Conservation (phyloP, 164 flowering plant species). For the Vitis vinifera region ASM3070453v1 NC_081808.1:14711001-14711500, state of each 20-base stretch:
- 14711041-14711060: conserved; percentile 41
- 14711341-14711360: no score
- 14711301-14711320: conserved; percentile 44
- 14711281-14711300: conserved; percentile 65
- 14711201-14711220: conserved; percentile 31
- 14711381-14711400: no score
- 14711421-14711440: no score
- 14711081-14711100: conserved; percentile 49
- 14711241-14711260: conserved; percentile 46
- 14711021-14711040: conserved; percentile 46
- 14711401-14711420: no score
- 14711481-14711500: not conserved
- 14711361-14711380: no score
- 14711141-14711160: conserved; percentile 50
- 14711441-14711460: not conserved
- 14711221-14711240: conserved; percentile 53
- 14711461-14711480: no score
- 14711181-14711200: conserved; percentile 42
- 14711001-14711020: conserved; percentile 37
- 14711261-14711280: conserved; percentile 55
- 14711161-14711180: conserved; percentile 36
- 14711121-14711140: conserved; percentile 33
- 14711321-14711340: not conserved
- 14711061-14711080: conserved; percentile 59
- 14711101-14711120: conserved; percentile 46